Conservation (phyloP, 2,329 filamentous ascomycete species). For the Neofusicoccum sp. region DNA sequence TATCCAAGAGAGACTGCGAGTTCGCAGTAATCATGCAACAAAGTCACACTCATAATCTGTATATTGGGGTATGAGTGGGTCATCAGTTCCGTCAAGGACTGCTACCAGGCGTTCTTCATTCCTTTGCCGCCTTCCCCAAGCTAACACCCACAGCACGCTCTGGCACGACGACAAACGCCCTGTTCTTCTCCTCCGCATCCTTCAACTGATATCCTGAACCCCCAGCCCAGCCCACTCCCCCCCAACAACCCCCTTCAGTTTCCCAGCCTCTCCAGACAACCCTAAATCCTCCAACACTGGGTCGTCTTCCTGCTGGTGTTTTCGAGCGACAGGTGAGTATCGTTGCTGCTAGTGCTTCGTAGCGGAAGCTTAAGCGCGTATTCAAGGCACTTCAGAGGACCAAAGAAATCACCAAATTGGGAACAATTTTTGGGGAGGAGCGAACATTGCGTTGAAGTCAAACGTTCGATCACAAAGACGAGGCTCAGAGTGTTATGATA, state of each 20-base stretch:
- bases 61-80: no score
- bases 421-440: no score
- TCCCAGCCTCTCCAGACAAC: constrained; percentile 38
- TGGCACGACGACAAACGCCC: constrained; percentile 44
- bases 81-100: no score
- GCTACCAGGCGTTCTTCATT: constrained; percentile 28
- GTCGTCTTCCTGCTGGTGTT: neutral
- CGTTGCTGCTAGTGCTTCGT: neutral
- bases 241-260: constrained; percentile 39
- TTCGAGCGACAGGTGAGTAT: neutral
- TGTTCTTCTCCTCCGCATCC: constrained; percentile 38
- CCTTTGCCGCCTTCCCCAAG: constrained; percentile 41
- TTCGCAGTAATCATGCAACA: no score
- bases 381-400: neutral
- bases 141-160: constrained; percentile 43
- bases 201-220: constrained; percentile 30
- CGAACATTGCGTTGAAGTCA: no score
- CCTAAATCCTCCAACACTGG: constrained; percentile 38
- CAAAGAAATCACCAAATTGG: no score
- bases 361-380: neutral
- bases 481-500: no score
- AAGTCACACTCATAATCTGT: no score
- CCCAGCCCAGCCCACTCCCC: constrained; percentile 39
- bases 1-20: no score
- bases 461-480: no score